Conservation (phyloP, 208 protist genomes). For the Dictyostelium gargantuum region DNA sequence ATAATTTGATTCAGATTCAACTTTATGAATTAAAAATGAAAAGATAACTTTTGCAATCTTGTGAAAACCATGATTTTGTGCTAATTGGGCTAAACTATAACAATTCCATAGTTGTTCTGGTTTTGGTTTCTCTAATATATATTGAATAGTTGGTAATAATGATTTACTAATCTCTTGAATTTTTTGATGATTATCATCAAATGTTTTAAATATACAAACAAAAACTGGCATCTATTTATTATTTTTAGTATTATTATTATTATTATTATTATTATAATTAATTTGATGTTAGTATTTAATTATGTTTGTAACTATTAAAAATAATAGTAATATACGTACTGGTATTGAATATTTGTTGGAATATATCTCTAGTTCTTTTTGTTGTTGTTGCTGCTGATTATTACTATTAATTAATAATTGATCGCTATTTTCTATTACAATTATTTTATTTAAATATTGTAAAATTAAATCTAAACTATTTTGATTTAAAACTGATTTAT, state of each 20-base stretch:
- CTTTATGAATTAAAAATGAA: background rate
- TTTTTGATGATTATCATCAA: slow-evolving; percentile 7
- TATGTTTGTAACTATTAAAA: background rate
- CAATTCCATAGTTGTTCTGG: background rate
- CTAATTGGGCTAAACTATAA: slow-evolving; percentile 10
- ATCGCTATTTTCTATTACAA: background rate
- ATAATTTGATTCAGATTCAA: slow-evolving; percentile 39
- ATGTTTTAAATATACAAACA: slow-evolving; percentile 42
- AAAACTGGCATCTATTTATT: slow-evolving; percentile 42
- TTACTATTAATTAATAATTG: background rate
- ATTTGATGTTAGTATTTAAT: no score
- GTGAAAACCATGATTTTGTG: slow-evolving; percentile 37
- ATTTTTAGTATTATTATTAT: no score
- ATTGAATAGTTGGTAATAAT: background rate
- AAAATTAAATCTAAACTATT: background rate
- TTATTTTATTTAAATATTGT: background rate
- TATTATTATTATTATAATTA: no score
- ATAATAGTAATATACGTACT: background rate
- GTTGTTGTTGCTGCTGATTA: background rate
- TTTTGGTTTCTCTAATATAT: background rate
- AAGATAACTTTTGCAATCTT: slow-evolving; percentile 2
- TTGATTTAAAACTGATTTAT: background rate
- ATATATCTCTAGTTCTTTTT: no score
- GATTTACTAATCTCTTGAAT: background rate
- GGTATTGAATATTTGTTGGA: background rate